Percentiles rank a stretch among this genome's conserved stretches.
phyloP scores from a whole-genome alignment of 495 filamentous ascomycete species.

The Penicillium manginii region DNA sequence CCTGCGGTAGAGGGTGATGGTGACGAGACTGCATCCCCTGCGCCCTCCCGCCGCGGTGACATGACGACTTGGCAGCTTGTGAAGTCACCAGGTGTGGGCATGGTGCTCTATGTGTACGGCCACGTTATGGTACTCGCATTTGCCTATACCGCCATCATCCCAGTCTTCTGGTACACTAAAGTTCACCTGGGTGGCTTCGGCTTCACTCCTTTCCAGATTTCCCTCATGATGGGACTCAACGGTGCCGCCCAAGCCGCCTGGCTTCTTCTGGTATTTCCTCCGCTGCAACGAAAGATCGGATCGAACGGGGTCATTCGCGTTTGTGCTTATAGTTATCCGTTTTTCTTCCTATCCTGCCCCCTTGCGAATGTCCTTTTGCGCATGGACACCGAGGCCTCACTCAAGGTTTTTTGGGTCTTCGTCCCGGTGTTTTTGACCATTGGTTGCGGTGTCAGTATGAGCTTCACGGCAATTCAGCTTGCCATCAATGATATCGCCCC shows the following conservation, averaged over 20 bases:
- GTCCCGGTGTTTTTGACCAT: conserved; percentile 41
- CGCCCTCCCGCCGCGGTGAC: conserved; percentile 5
- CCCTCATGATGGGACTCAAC: conserved; percentile 58
- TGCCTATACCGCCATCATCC: conserved; percentile 62
- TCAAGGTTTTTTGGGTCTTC: conserved; percentile 59
- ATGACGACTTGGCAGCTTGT: conserved; percentile 60
- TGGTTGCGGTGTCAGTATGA: conserved; percentile 67
- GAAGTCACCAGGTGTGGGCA: conserved; percentile 60
- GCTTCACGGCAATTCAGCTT: conserved; percentile 69
- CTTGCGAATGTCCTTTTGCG: conserved; percentile 57
- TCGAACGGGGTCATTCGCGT: conserved; percentile 61
- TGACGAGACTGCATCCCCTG: conserved; percentile 9
- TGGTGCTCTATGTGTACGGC: conserved; percentile 63
- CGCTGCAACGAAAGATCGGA: conserved; percentile 58
- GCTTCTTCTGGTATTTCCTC: conserved; percentile 66
- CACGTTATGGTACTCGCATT: conserved; percentile 65
- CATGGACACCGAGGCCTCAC: conserved; percentile 26
- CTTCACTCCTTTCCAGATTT: conserved; percentile 62
- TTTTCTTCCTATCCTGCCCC: conserved; percentile 58
- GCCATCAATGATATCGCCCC: conserved; percentile 71
- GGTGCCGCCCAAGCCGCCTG: conserved; percentile 66
- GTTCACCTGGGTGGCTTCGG: conserved; percentile 60
- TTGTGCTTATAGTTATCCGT: conserved; percentile 58
- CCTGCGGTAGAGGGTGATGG: conserved; percentile 8
- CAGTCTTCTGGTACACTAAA: conserved; percentile 65